Evolutionary conservation across 2,329 filamentous ascomycete species (phyloP).

Genomic region (Plenodomus tracheiphilus): DNA sequence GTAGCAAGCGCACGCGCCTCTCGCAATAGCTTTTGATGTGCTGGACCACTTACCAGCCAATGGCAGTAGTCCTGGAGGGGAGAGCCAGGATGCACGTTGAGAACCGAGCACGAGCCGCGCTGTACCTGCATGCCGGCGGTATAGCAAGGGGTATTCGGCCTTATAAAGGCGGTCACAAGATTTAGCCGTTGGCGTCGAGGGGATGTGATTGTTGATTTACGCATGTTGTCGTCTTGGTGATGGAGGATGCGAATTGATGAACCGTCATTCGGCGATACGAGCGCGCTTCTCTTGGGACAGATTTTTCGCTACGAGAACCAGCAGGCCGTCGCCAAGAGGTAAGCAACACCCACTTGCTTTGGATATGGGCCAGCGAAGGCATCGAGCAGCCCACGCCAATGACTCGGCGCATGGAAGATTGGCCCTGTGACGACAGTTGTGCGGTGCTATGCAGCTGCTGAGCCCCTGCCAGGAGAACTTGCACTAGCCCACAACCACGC

Average conservation of each 20-base stretch:
- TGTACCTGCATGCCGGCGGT: not conserved
- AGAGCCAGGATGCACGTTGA: conserved; percentile 10
- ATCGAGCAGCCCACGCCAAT: not conserved
- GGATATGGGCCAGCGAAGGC: not conserved
- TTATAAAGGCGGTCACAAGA: not conserved
- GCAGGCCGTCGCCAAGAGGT: not conserved
- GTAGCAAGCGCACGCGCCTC: conserved; percentile 12
- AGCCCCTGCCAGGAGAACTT: conserved; percentile 8
- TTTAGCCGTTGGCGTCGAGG: not conserved
- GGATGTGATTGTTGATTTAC: not conserved
- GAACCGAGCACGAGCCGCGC: conserved; percentile 4
- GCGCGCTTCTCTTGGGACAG: too few species aligned
- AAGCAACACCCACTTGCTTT: not conserved
- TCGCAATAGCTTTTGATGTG: conserved; percentile 12
- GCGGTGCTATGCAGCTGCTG: conserved; percentile 10
- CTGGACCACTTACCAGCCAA: conserved; percentile 10
- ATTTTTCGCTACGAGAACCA: too few species aligned
- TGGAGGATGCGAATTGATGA: not conserved
- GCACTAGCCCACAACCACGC: not conserved
- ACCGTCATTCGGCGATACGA: not conserved
- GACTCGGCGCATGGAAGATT: conserved; percentile 8
- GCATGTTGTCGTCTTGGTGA: not conserved
- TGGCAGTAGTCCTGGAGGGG: too few species aligned
- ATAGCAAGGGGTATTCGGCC: not conserved
- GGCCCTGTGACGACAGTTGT: conserved; percentile 10